Evolutionary conservation across 2,329 filamentous ascomycete species (phyloP), one percentile per base, ranked within the genome.

Genomic region (Penicillium janthinellum): DNA sequence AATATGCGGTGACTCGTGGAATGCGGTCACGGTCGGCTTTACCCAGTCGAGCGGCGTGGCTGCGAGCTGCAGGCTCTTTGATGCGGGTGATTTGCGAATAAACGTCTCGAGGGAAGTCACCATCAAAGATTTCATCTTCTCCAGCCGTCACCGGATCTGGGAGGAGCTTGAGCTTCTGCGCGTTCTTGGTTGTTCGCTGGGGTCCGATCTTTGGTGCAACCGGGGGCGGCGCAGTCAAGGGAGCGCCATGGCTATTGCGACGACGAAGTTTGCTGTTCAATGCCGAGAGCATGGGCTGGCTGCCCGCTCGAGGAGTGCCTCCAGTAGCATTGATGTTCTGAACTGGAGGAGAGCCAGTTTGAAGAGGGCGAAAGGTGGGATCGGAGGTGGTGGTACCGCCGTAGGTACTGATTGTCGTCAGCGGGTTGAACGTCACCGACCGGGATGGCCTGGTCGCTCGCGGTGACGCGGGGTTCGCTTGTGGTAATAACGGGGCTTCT

Each of bases 51-150:
- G 95, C 95, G 15, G 95, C 95, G 82, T 98, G 94, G 70, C 95
- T 86, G 62, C 95, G 84, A 8, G 95, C 95, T 0, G 90, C 96
- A 0, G 94, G 93, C 72, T 99, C 95, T 76, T 98, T 98, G 78
- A 99, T 99, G 47, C 95, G 86, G 8, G 94, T 96, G 75, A 97
- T 98, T 75, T 99, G 95, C 28, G 93, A 94, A 79, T 99, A 99
- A 35, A 99, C 95, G 74, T 99, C 95, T 64, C 93, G 84, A 10
- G 93, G 92, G 70, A 91, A 95, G 77, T 97, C 94, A 71, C 96
- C 94, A 63, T 98, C 93, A 65, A 82, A 67, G 17, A 83, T 87
- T 45, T 93, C 91, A 25, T 91, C 90, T 38, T 93, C 91, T 28
- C 91, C 90, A 38, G 86, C 91, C 47, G 91, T 84, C 60, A 96